phyloP scores from a whole-genome alignment of 306 rosid species.

The Medicago arabica region DNA sequence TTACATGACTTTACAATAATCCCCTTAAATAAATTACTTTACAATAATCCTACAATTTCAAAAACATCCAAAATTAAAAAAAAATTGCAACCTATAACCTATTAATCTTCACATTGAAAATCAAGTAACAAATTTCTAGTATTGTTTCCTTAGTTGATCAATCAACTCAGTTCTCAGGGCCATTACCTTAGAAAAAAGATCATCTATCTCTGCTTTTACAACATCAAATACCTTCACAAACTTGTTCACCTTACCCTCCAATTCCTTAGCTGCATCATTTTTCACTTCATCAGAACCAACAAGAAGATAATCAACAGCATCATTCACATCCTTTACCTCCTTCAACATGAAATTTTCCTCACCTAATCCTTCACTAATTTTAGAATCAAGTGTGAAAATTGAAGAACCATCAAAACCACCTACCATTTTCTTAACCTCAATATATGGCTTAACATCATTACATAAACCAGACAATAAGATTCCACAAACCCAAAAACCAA shows the following conservation, averaged over 20 bases:
- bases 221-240: conserved; percentile 59
- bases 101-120: conserved; percentile 11
- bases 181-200: conserved; percentile 63
- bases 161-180: conserved; percentile 65
- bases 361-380: conserved; percentile 40
- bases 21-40: too few species aligned
- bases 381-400: conserved; percentile 48
- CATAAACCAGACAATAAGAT: conserved; percentile 54
- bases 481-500: conserved; percentile 67
- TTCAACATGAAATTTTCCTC: conserved; percentile 38
- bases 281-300: conserved; percentile 49
- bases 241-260: conserved; percentile 52
- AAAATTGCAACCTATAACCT: background rate
- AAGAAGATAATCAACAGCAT: conserved; percentile 50
- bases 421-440: conserved; percentile 50
- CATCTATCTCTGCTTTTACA: conserved; percentile 59
- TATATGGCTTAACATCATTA: conserved; percentile 48
- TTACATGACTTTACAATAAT: conserved; percentile 28
- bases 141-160: conserved; percentile 44
- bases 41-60: background rate
- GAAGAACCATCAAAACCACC: conserved; percentile 49
- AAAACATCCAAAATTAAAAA: background rate
- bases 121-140: conserved; percentile 21
- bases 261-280: conserved; percentile 45
- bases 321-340: conserved; percentile 67